Evolutionary conservation across 2,329 filamentous ascomycete genomes (phyloP), one percentile per base, ranked within the genome.

Genomic region (Amauroascus niger): DNA sequence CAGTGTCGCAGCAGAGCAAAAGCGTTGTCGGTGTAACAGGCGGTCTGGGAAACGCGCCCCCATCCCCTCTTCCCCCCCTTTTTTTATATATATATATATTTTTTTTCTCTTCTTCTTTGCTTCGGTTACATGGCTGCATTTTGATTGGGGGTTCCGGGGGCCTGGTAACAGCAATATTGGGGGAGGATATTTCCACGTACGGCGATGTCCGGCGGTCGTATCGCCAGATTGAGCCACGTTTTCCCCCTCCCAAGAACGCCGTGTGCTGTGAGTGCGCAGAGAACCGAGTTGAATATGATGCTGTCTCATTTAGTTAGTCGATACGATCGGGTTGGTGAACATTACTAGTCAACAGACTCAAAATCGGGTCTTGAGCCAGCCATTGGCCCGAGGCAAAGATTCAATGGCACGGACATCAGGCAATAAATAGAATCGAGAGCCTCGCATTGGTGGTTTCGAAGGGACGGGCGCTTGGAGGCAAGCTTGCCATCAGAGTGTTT

Each of bases 211-310:
- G 37, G 24, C 16, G 37, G 28, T 22, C 37, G 48, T 14, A 43
- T 32, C 14, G 48, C 37, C 37, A 43, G 22, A 50, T 41, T 33
- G 37, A 50, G 48, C 48, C 48, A 50, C 48, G 48, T 50, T 43
- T 32, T 18, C 26, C 16, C 11, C 11, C 37, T 22, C 24, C 43
- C 35, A 30, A 49, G 22, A 32, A 35, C 1, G 30, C 18, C 16
- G 24, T 8, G 14, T 32, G 35, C 48, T 33, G 48, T 28, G 20
- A 40, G 32, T 37, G 16, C 14, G 6, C 6, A 32, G 11, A 32
- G 33, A 35, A 3, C 9, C 8, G 33, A 11, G 33, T n/a, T 14
- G 33, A 30, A 9, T 30, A 9, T 30, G 4, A 30, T 9, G 43
- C 22, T 28, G 24, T 39, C 35, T 49, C 32, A 49, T 49, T 49